Conservation (phyloP, 257 asterid species). For the Scutellaria minor region DNA sequence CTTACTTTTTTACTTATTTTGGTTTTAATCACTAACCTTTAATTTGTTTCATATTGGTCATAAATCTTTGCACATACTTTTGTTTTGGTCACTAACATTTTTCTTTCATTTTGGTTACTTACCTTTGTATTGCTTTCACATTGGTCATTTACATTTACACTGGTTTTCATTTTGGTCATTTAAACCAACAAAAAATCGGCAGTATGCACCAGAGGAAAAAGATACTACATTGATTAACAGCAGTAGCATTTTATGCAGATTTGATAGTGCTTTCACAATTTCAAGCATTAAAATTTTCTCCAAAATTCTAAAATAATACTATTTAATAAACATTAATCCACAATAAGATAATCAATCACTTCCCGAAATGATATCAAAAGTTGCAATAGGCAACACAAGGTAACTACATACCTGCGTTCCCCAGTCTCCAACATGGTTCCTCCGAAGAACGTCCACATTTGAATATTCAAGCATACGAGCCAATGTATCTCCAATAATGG, state of each 20-base stretch:
- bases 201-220: not conserved
- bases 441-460: constrained; percentile 82
- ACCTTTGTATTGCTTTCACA: too few species aligned
- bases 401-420: constrained; percentile 88
- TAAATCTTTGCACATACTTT: too few species aligned
- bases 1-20: too few species aligned
- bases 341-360: constrained; percentile 19
- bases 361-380: constrained; percentile 3
- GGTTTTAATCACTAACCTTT: too few species aligned
- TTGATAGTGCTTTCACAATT: not conserved
- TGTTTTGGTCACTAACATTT: too few species aligned
- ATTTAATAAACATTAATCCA: not conserved
- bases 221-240: not conserved
- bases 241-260: not conserved
- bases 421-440: constrained; percentile 99
- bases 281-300: not conserved
- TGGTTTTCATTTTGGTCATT: not conserved
- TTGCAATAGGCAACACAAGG: constrained; percentile 29
- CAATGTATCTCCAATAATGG: constrained; percentile 92
- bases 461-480: constrained; percentile 95
- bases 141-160: too few species aligned
- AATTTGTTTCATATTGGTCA: too few species aligned
- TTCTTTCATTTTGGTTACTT: too few species aligned
- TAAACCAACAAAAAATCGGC: constrained; percentile 7
- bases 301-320: constrained; percentile 4